These are phyloP conservation scores for Solanum medicagineum DNA, from an alignment of 257 asterid genomes.

Conservation along the genomic window DNA sequence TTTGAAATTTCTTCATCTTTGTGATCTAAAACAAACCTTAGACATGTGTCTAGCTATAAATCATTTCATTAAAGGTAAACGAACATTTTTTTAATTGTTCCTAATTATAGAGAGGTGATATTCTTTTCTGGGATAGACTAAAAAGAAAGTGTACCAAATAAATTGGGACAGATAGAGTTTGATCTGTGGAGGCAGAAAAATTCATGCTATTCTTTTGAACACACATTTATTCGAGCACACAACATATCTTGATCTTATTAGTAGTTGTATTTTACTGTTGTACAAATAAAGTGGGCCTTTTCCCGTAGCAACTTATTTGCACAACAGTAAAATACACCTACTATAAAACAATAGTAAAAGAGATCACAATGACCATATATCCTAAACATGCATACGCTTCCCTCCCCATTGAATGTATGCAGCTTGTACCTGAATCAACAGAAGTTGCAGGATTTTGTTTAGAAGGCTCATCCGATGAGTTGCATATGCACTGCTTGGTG, in stretches of 20 bases:
- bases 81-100: too few relatives aligned
- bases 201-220: background rate
- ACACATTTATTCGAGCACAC: background rate
- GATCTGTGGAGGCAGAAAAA: background rate
- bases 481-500: conserved; percentile 57
- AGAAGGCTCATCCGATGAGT: conserved; percentile 61
- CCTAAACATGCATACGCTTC: background rate
- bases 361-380: background rate
- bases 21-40: too few relatives aligned
- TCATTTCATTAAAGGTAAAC: too few relatives aligned
- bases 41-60: too few relatives aligned
- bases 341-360: background rate
- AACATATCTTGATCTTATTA: too few relatives aligned
- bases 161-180: too few relatives aligned
- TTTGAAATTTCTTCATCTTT: too few relatives aligned
- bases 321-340: background rate
- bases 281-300: background rate
- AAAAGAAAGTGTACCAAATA: too few relatives aligned
- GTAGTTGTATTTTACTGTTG: too few relatives aligned
- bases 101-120: too few relatives aligned
- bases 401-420: background rate
- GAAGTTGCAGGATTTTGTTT: conserved; percentile 51
- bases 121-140: too few relatives aligned
- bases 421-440: conserved; percentile 42
- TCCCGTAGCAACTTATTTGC: background rate